A percentile compares a stretch with the other conserved stretches of the same genome.
Conservation (phyloP, 129 eudicot genomes). For the Artemisia annua region DNA sequence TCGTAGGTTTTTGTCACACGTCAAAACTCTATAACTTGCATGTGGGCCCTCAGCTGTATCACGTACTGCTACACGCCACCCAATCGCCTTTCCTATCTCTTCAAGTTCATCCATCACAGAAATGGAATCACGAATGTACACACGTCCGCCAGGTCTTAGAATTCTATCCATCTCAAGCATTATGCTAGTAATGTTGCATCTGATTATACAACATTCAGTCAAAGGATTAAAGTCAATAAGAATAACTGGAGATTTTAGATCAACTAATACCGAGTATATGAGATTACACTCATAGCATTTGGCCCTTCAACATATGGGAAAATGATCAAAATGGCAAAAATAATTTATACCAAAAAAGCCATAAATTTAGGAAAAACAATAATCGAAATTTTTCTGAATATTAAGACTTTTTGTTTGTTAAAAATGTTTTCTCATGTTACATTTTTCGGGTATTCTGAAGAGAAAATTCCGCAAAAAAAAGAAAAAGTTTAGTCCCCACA, state of each 20-base stretch:
- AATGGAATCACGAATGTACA: slow-evolving; percentile 75
- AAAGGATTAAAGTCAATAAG: not conserved
- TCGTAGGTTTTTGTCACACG: slow-evolving; percentile 56
- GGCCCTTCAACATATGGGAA: no score
- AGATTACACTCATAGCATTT: no score
- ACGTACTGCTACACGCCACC: slow-evolving; percentile 72
- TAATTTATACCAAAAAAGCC: no score
- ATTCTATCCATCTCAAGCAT: slow-evolving; percentile 98
- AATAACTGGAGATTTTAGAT: not conserved
- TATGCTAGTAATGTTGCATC: slow-evolving; percentile 80
- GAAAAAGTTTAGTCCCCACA: no score
- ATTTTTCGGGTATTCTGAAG: no score
- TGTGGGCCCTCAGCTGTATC: slow-evolving; percentile 96
- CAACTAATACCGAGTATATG: not conserved
- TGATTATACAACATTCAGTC: slow-evolving; percentile 23
- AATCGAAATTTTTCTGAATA: no score
- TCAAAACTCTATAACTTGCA: slow-evolving; percentile 78
- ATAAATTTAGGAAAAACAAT: no score
- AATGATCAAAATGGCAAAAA: no score
- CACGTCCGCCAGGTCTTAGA: slow-evolving; percentile 94
- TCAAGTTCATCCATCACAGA: slow-evolving; percentile 76
- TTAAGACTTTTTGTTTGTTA: no score
- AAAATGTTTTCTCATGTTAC: no score
- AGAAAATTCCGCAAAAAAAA: no score
- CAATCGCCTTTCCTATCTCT: slow-evolving; percentile 76